Evolutionary conservation across 2,329 filamentous ascomycete species (phyloP).

Genomic region (Fusarium sp.): DNA sequence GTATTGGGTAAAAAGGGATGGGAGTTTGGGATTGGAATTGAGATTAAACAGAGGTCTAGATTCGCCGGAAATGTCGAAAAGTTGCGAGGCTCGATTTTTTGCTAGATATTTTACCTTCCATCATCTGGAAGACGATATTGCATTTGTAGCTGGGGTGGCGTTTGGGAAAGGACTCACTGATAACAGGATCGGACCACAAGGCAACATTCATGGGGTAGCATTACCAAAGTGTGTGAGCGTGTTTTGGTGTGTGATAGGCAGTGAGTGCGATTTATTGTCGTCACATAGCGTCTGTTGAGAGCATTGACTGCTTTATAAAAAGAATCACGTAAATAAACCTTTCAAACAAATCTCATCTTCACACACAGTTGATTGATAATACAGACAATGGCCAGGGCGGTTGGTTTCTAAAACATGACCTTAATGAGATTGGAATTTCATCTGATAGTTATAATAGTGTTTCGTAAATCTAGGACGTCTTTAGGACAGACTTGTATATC

Average conservation of each 20-base stretch:
- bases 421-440: neutral
- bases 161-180: slow-evolving; percentile 28
- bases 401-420: neutral
- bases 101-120: slow-evolving; percentile 23
- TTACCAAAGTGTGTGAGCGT: slow-evolving; percentile 1
- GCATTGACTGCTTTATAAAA: neutral
- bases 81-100: slow-evolving; percentile 9
- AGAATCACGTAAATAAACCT: neutral
- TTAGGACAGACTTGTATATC: neutral
- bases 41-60: neutral
- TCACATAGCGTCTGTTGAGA: neutral
- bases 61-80: neutral
- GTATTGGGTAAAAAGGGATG: slow-evolving; percentile 6
- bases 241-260: neutral
- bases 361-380: neutral
- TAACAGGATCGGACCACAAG: slow-evolving; percentile 28
- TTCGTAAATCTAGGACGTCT: neutral
- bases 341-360: neutral
- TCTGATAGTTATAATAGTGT: neutral
- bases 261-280: neutral
- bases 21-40: neutral
- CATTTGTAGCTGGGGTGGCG: slow-evolving; percentile 34
- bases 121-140: slow-evolving; percentile 25
- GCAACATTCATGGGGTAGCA: slow-evolving; percentile 15
- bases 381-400: neutral